Evolutionary conservation across 768 basidiomycete genomes (phyloP).

Genomic region (Baorangia bicolor): DNA sequence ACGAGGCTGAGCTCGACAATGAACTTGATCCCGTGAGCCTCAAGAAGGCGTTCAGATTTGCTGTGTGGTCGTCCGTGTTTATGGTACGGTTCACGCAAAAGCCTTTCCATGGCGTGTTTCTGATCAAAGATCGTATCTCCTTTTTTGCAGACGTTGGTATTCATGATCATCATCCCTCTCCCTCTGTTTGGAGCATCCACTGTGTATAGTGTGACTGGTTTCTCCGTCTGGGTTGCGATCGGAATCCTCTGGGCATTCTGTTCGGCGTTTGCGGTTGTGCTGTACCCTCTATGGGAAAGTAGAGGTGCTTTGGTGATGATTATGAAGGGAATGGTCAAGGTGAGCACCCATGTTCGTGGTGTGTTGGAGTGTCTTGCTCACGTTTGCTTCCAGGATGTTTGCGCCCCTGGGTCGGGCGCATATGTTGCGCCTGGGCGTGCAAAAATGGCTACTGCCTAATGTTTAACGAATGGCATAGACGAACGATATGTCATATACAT

Average conservation of each 20-base stretch:
- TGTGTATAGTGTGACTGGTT: slow-evolving; percentile 60
- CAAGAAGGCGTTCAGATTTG: slow-evolving; percentile 77
- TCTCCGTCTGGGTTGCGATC: slow-evolving; percentile 78
- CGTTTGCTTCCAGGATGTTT: slow-evolving; percentile 37
- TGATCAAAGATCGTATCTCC: not conserved
- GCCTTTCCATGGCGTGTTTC: not conserved
- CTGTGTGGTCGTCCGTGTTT: slow-evolving; percentile 67
- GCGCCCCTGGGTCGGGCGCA: slow-evolving; percentile 41
- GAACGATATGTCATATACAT: not conserved
- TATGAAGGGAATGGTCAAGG: slow-evolving; percentile 61
- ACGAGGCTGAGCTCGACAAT: slow-evolving; percentile 41
- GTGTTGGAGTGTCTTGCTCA: not conserved
- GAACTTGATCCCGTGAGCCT: slow-evolving; percentile 67
- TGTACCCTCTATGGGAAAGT: slow-evolving; percentile 89
- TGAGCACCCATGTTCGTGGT: slow-evolving; percentile 19
- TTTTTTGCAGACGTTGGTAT: slow-evolving; percentile 47
- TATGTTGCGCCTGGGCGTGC: slow-evolving; percentile 22
- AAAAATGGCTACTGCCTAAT: not conserved
- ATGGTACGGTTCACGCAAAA: slow-evolving; percentile 46
- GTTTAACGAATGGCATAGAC: not conserved
- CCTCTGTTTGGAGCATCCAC: slow-evolving; percentile 84
- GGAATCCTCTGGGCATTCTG: slow-evolving; percentile 84
- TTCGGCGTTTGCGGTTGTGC: slow-evolving; percentile 70
- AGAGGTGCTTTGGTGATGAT: slow-evolving; percentile 63
- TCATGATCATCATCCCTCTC: slow-evolving; percentile 77